Conservation (phyloP, 805 yeast genomes). For the Candida glaebosa region DNA sequence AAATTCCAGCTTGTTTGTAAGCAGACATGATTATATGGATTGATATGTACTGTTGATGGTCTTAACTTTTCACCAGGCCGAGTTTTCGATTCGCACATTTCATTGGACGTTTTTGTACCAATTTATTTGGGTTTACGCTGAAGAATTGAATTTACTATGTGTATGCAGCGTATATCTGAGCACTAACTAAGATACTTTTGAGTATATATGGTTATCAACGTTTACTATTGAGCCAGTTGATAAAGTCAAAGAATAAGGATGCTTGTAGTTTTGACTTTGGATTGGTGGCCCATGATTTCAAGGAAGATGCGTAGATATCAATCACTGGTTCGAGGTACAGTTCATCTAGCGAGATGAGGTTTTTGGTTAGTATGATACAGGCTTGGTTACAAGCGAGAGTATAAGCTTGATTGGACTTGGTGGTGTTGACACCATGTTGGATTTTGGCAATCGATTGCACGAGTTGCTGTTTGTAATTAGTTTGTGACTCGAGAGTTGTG, state of each 20-base stretch:
- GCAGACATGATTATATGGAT: slow-evolving; percentile 32
- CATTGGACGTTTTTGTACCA: slow-evolving; percentile 5
- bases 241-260: slow-evolving; percentile 66
- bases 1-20: slow-evolving; percentile 48
- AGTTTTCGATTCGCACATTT: slow-evolving; percentile 1
- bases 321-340: slow-evolving; percentile 42
- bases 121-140: slow-evolving; percentile 6
- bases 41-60: not conserved
- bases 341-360: slow-evolving; percentile 38
- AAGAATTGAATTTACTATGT: not conserved
- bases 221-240: slow-evolving; percentile 72
- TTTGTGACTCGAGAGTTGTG: slow-evolving; percentile 13
- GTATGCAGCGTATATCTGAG: slow-evolving; percentile 3
- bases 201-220: slow-evolving; percentile 16
- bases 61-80: not conserved
- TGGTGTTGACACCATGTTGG: slow-evolving; percentile 41
- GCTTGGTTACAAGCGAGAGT: slow-evolving; percentile 60
- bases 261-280: slow-evolving; percentile 47
- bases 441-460: slow-evolving; percentile 33
- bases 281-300: slow-evolving; percentile 59
- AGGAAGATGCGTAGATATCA: slow-evolving; percentile 51
- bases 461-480: slow-evolving; percentile 17
- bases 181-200: not conserved
- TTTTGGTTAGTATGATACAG: slow-evolving; percentile 62
- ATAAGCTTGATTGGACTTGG: slow-evolving; percentile 45